These are phyloP conservation scores for Rhipidocladum racemiflorum DNA, from an alignment of 176 grass and related monocot genomes.

Conservation along the genomic window DNA sequence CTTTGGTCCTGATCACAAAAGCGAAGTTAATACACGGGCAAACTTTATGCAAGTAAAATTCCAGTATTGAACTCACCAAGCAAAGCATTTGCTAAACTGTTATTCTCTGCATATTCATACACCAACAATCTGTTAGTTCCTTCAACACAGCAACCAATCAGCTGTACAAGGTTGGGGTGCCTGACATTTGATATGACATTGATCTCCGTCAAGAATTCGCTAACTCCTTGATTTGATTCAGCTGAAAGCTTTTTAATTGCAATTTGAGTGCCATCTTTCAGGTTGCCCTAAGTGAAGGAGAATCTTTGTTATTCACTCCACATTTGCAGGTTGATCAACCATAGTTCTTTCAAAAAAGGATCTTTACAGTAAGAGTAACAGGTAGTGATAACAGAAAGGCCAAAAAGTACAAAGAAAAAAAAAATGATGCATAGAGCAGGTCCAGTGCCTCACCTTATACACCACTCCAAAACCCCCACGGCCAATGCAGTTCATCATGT, in stretches of 20 bases:
- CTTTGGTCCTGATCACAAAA: constrained; percentile 48
- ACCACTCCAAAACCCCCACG: constrained; percentile 55
- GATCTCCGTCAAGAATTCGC: constrained; percentile 67
- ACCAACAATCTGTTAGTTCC: constrained; percentile 46
- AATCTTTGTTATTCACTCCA: constrained; percentile 26
- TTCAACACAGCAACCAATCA: constrained; percentile 61
- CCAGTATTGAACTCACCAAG: constrained; percentile 44
- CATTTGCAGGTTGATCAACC: constrained; percentile 7
- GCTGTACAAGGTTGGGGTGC: constrained; percentile 73
- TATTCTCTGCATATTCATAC: constrained; percentile 60
- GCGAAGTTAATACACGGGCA: constrained; percentile 10
- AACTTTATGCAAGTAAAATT: constrained; percentile 15
- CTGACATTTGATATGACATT: constrained; percentile 57
- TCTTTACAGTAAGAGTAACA: constrained; percentile 14
- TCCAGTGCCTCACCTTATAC: constrained; percentile 42
- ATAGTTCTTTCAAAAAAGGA: neutral
- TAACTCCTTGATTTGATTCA: constrained; percentile 64
- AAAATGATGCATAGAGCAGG: constrained; percentile 1
- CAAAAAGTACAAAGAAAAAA: neutral
- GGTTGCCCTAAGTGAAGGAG: constrained; percentile 34
- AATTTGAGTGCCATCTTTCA: constrained; percentile 56
- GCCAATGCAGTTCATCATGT: constrained; percentile 53
- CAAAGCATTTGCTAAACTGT: constrained; percentile 57
- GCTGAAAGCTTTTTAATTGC: constrained; percentile 63
- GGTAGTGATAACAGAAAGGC: neutral